phyloP scores from a whole-genome alignment of 23 red algal genomes.

The Gracilariopsis chorda region DNA sequence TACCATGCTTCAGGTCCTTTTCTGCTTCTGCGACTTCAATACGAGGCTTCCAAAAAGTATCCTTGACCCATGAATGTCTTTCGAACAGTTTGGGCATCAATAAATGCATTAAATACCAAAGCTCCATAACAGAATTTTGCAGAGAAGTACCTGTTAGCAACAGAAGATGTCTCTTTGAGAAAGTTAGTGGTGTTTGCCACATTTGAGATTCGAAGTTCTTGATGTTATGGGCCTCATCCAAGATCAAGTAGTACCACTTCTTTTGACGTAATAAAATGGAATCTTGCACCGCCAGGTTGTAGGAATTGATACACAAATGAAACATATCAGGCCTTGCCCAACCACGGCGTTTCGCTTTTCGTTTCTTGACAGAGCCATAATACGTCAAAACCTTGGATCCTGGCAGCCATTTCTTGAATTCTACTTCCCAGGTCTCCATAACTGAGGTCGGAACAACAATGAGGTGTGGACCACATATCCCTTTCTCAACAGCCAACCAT shows the following conservation, averaged over 20 bases:
- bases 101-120: slow-evolving; percentile 96
- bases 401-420: slow-evolving; percentile 90
- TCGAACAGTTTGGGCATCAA: slow-evolving; percentile 92
- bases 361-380: slow-evolving; percentile 67
- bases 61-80: slow-evolving; percentile 82
- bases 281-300: slow-evolving; percentile 74
- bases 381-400: slow-evolving; percentile 84
- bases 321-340: slow-evolving; percentile 70
- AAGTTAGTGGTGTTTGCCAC: slow-evolving; percentile 82
- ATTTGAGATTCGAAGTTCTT: slow-evolving; percentile 87
- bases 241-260: slow-evolving; percentile 81
- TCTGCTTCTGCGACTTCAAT: background rate
- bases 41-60: slow-evolving; percentile 85
- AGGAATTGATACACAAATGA: slow-evolving; percentile 86
- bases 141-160: slow-evolving; percentile 92
- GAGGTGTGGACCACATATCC: slow-evolving; percentile 82
- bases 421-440: slow-evolving; percentile 90
- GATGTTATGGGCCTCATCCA: slow-evolving; percentile 95
- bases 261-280: slow-evolving; percentile 45
- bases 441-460: slow-evolving; percentile 90
- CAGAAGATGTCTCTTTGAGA: slow-evolving; percentile 57
- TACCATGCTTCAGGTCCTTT: background rate
- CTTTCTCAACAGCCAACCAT: slow-evolving; percentile 70
- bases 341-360: slow-evolving; percentile 54
- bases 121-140: slow-evolving; percentile 93